Percentiles rank a stretch among this genome's conserved stretches.
Evolutionary conservation across 2,329 filamentous ascomycete genomes (phyloP).

Genomic region (Celoporthe dispersa): DNA sequence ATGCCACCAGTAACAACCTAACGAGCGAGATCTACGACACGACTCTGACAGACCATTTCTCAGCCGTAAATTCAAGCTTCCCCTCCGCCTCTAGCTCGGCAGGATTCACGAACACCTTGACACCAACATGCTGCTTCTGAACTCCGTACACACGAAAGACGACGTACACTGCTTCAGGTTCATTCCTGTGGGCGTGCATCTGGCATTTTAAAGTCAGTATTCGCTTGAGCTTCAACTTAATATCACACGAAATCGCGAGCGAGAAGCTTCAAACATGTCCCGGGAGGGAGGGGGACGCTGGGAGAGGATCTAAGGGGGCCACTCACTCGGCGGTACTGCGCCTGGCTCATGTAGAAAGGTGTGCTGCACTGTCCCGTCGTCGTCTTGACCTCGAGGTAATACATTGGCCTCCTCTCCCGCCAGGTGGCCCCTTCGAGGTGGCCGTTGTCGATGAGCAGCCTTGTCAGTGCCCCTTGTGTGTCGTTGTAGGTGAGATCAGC

Average conservation of each 20-base stretch:
- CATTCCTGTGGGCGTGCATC: slow-evolving; percentile 32
- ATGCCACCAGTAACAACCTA: neutral
- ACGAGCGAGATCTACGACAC: neutral
- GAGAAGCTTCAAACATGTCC: neutral
- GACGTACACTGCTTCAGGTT: slow-evolving; percentile 40
- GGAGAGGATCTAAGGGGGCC: neutral
- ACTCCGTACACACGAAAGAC: slow-evolving; percentile 48
- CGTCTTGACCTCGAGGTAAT: slow-evolving; percentile 57
- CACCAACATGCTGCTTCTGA: slow-evolving; percentile 35
- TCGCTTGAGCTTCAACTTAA: neutral
- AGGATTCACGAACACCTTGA: slow-evolving; percentile 47
- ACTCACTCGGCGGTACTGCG: slow-evolving; percentile 48
- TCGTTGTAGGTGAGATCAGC: slow-evolving; percentile 54
- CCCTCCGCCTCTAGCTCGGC: slow-evolving; percentile 35
- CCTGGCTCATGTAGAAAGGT: slow-evolving; percentile 52
- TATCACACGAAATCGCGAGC: slow-evolving; percentile 7
- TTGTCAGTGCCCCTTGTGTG: slow-evolving; percentile 39
- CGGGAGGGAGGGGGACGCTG: neutral
- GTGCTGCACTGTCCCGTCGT: slow-evolving; percentile 44
- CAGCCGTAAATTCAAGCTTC: slow-evolving; percentile 34
- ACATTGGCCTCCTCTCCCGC: slow-evolving; percentile 40
- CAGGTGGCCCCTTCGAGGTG: slow-evolving; percentile 39
- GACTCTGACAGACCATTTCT: slow-evolving; percentile 32
- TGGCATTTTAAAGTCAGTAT: slow-evolving; percentile 19
- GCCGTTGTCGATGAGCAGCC: slow-evolving; percentile 40